Percentiles rank a stretch among this genome's conserved stretches.
These are phyloP conservation scores for Fusarium sambucinum DNA, from an alignment of 2,329 filamentous ascomycete species.

Conservation along the genomic window DNA sequence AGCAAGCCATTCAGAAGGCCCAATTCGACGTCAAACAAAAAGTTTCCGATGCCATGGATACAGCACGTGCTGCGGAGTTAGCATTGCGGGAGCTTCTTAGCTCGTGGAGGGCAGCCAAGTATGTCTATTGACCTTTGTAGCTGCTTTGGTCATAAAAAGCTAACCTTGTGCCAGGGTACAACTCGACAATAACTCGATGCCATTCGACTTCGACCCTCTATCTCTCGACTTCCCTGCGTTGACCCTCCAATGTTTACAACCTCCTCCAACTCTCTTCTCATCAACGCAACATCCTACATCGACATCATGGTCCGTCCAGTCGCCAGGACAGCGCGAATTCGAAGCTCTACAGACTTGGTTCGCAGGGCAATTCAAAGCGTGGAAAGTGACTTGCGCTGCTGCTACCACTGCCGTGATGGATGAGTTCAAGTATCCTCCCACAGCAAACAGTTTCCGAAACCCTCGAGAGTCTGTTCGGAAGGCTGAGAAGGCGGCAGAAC, in stretches of 20 bases:
- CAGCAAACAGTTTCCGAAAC: slow-evolving; percentile 55
- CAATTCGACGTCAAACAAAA: slow-evolving; percentile 74
- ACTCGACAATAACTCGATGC: slow-evolving; percentile 66
- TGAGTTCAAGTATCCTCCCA: slow-evolving; percentile 64
- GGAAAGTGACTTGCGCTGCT: slow-evolving; percentile 67
- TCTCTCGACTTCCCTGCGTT: slow-evolving; percentile 88
- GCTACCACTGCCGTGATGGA: slow-evolving; percentile 64
- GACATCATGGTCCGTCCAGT: slow-evolving; percentile 83
- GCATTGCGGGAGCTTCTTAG: slow-evolving; percentile 85
- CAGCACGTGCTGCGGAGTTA: slow-evolving; percentile 84
- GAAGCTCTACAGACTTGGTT: slow-evolving; percentile 78
- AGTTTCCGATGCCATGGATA: slow-evolving; percentile 78
- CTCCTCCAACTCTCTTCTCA: slow-evolving; percentile 85
- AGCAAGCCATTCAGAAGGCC: slow-evolving; percentile 67
- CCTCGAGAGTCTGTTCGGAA: slow-evolving; percentile 61
- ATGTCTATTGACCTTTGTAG: slow-evolving; percentile 51
- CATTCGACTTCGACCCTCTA: slow-evolving; percentile 86
- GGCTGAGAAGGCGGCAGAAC: slow-evolving; percentile 65
- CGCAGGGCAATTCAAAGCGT: slow-evolving; percentile 73
- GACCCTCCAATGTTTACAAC: slow-evolving; percentile 82
- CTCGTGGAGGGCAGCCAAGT: slow-evolving; percentile 87
- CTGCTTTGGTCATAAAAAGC: not conserved
- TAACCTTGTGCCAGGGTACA: slow-evolving; percentile 60
- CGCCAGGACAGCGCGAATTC: slow-evolving; percentile 79
- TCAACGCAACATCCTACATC: slow-evolving; percentile 81